Percentiles rank a stretch among this genome's conserved stretches.
phyloP scores from a whole-genome alignment of 164 flowering plant species.

The Stephania yunnanensis region DNA sequence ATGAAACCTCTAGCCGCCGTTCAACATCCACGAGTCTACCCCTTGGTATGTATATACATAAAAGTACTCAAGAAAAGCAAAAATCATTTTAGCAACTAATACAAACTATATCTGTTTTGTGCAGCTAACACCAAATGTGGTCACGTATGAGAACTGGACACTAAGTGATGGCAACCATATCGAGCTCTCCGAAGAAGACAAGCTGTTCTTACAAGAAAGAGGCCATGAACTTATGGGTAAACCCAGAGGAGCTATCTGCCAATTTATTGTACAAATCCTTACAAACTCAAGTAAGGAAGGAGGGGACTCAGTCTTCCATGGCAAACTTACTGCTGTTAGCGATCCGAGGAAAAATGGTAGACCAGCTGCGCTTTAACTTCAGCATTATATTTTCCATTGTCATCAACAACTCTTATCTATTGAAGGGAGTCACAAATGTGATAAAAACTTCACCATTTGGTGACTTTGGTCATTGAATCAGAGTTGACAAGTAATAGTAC shows the following conservation, averaged over 20 bases:
- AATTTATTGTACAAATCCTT: constrained; percentile 67
- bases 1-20: constrained; percentile 80
- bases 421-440: too few relatives aligned
- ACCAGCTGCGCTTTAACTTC: constrained; percentile 62
- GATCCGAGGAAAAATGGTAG: constrained; percentile 81
- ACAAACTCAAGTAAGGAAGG: constrained; percentile 25
- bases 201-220: constrained; percentile 54
- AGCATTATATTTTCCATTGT: too few relatives aligned
- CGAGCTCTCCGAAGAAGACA: constrained; percentile 47
- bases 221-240: constrained; percentile 54
- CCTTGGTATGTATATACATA: constrained; percentile 29
- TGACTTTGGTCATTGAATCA: too few relatives aligned
- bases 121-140: constrained; percentile 88
- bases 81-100: not conserved
- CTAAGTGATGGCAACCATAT: constrained; percentile 70
- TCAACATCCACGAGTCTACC: constrained; percentile 72
- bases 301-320: constrained; percentile 30
- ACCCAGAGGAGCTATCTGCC: constrained; percentile 61
- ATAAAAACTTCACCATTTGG: too few relatives aligned
- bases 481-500: too few relatives aligned
- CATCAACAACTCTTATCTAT: too few relatives aligned
- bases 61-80: not conserved
- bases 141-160: constrained; percentile 74
- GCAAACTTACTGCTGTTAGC: constrained; percentile 74
- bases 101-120: not conserved